Percentiles rank a stretch among this genome's conserved stretches.
phyloP scores from a whole-genome alignment of 345 rosid genomes.

The Trapa incisa region DNA sequence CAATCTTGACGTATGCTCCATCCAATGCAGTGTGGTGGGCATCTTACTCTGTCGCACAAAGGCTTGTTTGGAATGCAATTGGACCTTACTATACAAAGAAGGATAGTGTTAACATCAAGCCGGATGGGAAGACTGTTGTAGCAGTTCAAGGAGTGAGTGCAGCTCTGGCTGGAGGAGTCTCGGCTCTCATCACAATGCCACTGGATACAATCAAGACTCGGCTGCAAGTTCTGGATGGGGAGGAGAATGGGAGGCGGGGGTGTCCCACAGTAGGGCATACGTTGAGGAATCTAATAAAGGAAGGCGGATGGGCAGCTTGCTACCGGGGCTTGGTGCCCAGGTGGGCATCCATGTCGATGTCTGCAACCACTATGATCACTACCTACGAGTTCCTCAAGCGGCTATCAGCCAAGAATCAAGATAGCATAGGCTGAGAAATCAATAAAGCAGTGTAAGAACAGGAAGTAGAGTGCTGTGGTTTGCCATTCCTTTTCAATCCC shows the following conservation, averaged over 20 bases:
- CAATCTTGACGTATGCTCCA: slow-evolving; percentile 78
- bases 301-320: slow-evolving; percentile 93
- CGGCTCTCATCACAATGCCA: slow-evolving; percentile 87
- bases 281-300: slow-evolving; percentile 53
- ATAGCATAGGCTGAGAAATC: slow-evolving; percentile 17
- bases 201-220: slow-evolving; percentile 92
- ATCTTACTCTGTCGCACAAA: slow-evolving; percentile 58
- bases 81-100: slow-evolving; percentile 38
- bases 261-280: slow-evolving; percentile 55
- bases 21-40: slow-evolving; percentile 89
- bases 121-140: slow-evolving; percentile 59
- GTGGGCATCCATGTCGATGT: slow-evolving; percentile 93
- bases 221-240: slow-evolving; percentile 72
- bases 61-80: slow-evolving; percentile 45
- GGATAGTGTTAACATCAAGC: slow-evolving; percentile 27
- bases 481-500: neutral
- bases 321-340: slow-evolving; percentile 85
- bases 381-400: slow-evolving; percentile 93
- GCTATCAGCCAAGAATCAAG: slow-evolving; percentile 67
- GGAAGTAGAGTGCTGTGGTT: neutral
- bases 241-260: slow-evolving; percentile 54
- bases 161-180: slow-evolving; percentile 88
- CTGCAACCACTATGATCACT: slow-evolving; percentile 91
- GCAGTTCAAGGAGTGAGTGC: slow-evolving; percentile 93
- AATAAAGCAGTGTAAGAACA: slow-evolving; percentile 1